phyloP scores from a whole-genome alignment of 495 filamentous ascomycete genomes.

The Neurospora sp. region DNA sequence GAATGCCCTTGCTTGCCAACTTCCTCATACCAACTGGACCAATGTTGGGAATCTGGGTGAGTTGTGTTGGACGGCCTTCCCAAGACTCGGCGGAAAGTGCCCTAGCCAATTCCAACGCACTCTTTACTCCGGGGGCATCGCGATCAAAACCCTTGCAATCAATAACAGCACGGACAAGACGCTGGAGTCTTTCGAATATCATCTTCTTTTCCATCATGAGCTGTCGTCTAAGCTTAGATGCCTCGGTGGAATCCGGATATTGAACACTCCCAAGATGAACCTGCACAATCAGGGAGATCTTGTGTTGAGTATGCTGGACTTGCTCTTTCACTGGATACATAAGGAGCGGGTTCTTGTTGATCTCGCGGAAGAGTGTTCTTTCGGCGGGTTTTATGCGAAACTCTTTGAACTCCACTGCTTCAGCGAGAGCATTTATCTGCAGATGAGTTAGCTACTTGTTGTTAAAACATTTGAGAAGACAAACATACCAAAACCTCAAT shows the following conservation, averaged over 20 bases:
- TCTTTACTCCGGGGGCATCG: slow-evolving; percentile 56
- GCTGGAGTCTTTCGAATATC: slow-evolving; percentile 65
- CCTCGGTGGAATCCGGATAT: slow-evolving; percentile 52
- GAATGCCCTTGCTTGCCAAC: slow-evolving; percentile 60
- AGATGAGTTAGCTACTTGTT: slow-evolving; percentile 32
- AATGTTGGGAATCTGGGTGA: slow-evolving; percentile 80
- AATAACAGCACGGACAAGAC: slow-evolving; percentile 72
- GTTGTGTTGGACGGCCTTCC: slow-evolving; percentile 75
- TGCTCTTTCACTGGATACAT: slow-evolving; percentile 75
- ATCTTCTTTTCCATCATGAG: slow-evolving; percentile 58
- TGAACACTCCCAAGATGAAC: slow-evolving; percentile 68
- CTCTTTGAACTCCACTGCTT: slow-evolving; percentile 72
- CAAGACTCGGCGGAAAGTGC: slow-evolving; percentile 72
- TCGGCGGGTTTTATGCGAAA: slow-evolving; percentile 60
- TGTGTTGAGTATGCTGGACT: slow-evolving; percentile 62
- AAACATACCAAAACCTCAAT: slow-evolving; percentile 61
- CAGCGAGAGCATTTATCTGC: slow-evolving; percentile 31
- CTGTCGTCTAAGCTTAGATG: slow-evolving; percentile 49
- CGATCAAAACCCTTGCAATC: slow-evolving; percentile 65
- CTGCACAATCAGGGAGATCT: slow-evolving; percentile 82
- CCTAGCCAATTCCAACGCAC: slow-evolving; percentile 69
- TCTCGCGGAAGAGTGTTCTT: slow-evolving; percentile 64
- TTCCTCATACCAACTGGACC: slow-evolving; percentile 71
- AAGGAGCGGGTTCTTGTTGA: slow-evolving; percentile 66
- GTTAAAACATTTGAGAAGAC: background rate